phyloP scores from a whole-genome alignment of 805 yeast genomes.

The Wickerhamiella siamensis region DNA sequence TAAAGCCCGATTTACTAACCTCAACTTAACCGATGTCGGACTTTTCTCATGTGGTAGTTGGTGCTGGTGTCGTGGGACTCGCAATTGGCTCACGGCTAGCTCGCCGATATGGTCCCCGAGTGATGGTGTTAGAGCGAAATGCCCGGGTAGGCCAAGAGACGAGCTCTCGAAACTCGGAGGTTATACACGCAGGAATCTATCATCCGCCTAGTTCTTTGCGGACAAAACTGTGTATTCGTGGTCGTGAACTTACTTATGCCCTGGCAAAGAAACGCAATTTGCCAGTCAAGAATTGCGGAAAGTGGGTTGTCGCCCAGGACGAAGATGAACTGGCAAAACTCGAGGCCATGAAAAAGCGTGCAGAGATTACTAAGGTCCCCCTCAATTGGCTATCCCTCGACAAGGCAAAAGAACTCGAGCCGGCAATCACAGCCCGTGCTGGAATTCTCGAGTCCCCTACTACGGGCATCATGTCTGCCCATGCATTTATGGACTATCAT shows the following conservation, averaged over 20 bases:
- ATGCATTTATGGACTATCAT: constrained; percentile 50
- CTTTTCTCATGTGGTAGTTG: constrained; percentile 48
- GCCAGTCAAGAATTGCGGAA: constrained; percentile 46
- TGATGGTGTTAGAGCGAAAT: constrained; percentile 59
- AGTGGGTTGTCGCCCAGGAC: constrained; percentile 77
- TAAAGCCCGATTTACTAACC: no score
- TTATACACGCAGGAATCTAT: constrained; percentile 81
- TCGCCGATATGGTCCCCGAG: constrained; percentile 32
- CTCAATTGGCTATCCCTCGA: constrained; percentile 38
- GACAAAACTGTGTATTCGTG: constrained; percentile 56
- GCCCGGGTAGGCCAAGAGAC: constrained; percentile 60
- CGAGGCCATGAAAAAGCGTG: constrained; percentile 36
- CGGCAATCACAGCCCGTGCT: constrained; percentile 45
- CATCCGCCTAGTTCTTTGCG: constrained; percentile 58
- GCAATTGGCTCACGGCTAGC: constrained; percentile 62
- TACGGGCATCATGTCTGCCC: constrained; percentile 76
- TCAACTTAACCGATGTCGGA: constrained; percentile 7
- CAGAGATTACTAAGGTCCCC: constrained; percentile 41
- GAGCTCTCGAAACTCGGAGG: constrained; percentile 82
- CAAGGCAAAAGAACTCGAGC: constrained; percentile 40
- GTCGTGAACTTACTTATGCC: constrained; percentile 53
- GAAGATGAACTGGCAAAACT: constrained; percentile 48
- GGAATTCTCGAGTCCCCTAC: constrained; percentile 63
- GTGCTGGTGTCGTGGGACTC: constrained; percentile 76
- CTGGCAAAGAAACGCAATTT: constrained; percentile 34